phyloP scores from a whole-genome alignment of 179 eudicot genomes.

The Patellifolia procumbens region DNA sequence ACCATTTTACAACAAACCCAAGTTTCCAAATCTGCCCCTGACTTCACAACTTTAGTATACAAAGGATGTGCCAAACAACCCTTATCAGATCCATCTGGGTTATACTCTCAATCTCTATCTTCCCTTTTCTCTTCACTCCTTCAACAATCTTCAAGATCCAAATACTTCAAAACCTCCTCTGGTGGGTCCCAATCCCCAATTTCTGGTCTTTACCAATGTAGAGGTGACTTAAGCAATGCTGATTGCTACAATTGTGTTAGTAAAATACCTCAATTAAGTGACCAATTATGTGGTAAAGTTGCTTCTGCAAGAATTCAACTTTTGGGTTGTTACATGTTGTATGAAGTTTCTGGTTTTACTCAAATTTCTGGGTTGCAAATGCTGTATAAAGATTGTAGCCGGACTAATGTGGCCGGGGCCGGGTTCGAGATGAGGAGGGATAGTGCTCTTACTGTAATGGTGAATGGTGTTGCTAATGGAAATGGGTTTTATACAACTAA shows the following conservation, averaged over 20 bases:
- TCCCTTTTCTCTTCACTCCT: constrained; percentile 61
- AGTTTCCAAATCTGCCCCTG: constrained; percentile 45
- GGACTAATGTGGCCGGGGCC: constrained; percentile 47
- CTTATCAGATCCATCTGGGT: constrained; percentile 79
- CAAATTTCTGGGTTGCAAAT: constrained; percentile 75
- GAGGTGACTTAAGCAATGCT: constrained; percentile 68
- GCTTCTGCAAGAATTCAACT: constrained; percentile 78
- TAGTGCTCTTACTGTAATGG: constrained; percentile 59
- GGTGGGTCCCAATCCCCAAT: constrained; percentile 55
- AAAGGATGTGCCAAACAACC: constrained; percentile 80
- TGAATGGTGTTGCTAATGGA: constrained; percentile 50
- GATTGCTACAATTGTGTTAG: constrained; percentile 78
- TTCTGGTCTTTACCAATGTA: constrained; percentile 75
- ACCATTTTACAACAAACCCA: constrained; percentile 16
- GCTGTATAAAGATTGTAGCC: constrained; percentile 67
- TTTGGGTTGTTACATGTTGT: constrained; percentile 71
- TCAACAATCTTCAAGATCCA: constrained; percentile 74
- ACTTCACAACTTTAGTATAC: constrained; percentile 64
- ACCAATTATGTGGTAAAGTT: constrained; percentile 71
- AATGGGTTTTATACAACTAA: constrained; percentile 64
- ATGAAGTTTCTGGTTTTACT: constrained; percentile 73
- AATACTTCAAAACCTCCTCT: constrained; percentile 62
- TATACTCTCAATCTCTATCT: constrained; percentile 63
- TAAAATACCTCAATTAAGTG: constrained; percentile 59
- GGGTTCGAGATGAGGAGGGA: constrained; percentile 78